A percentile compares a stretch with the other conserved stretches of the same genome.
These are phyloP conservation scores for Salvia miltiorrhiza DNA, from an alignment of 257 asterid genomes.

Conservation along the genomic window DNA sequence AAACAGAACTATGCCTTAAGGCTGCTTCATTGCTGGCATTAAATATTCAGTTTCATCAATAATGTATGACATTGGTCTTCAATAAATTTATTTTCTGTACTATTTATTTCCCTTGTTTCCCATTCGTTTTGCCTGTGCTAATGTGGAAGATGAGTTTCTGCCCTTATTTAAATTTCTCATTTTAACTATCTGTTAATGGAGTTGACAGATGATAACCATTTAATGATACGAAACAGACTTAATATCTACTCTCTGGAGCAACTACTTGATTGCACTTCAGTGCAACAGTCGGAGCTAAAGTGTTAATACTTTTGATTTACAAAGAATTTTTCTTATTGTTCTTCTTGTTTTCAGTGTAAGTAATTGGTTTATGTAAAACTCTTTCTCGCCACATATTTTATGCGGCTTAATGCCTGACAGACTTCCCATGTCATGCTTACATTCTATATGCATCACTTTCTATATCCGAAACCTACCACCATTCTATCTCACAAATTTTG, in stretches of 20 bases:
- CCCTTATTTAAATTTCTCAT: no score
- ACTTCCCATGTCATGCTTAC: constrained; percentile 2
- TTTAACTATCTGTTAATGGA: no score
- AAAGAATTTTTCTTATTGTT: background rate
- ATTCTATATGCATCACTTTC: background rate
- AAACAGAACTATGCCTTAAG: background rate
- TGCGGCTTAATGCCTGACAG: background rate
- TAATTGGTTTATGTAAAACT: background rate
- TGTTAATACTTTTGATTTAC: background rate
- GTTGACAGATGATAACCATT: no score
- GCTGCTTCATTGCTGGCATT: background rate
- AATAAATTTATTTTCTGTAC: no score
- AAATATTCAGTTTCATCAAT: background rate
- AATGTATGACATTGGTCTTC: no score
- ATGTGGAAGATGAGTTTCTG: no score
- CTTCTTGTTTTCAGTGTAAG: background rate
- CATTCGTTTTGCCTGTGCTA: no score
- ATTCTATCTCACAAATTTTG: background rate
- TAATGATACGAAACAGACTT: no score
- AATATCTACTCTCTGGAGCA: no score
- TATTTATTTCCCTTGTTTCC: no score
- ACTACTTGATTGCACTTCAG: no score
- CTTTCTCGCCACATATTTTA: background rate
- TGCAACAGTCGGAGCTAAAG: no score
- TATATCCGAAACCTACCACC: background rate